Conservation (phyloP, 768 basidiomycete species). For the Cystofilobasidium bisporidii region DNA sequence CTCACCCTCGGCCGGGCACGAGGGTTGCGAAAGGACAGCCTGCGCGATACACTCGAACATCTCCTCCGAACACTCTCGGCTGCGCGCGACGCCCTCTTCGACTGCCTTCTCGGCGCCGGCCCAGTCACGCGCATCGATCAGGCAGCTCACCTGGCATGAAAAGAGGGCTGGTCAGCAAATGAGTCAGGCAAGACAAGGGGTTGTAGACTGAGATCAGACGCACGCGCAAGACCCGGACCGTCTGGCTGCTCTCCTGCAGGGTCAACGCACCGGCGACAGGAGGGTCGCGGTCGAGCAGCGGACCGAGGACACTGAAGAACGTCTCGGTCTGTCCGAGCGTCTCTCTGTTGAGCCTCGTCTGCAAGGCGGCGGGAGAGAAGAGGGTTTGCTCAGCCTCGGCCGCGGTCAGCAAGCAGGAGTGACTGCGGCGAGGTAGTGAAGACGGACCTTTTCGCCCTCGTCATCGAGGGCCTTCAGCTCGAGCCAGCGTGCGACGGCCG, state of each 20-base stretch:
- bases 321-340: not conserved
- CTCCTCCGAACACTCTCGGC: not conserved
- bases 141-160: not conserved
- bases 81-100: not conserved
- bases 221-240: not conserved
- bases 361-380: too few relatives aligned
- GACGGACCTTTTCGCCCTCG: not conserved
- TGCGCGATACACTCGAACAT: constrained; percentile 17
- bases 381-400: not conserved
- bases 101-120: not conserved
- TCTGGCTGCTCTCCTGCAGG: not conserved
- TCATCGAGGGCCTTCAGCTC: not conserved
- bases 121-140: not conserved
- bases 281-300: not conserved
- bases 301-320: not conserved
- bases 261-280: not conserved
- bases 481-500: not conserved
- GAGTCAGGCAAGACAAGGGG: too few relatives aligned
- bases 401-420: too few relatives aligned
- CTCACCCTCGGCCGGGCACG: constrained; percentile 1
- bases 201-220: not conserved
- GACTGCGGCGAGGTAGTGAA: not conserved
- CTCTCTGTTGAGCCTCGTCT: too few relatives aligned
- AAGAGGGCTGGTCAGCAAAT: not conserved
- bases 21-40: constrained; percentile 4